These are phyloP conservation scores for Fragaria iinumae DNA, from an alignment of 306 rosid species.

Conservation along the genomic window DNA sequence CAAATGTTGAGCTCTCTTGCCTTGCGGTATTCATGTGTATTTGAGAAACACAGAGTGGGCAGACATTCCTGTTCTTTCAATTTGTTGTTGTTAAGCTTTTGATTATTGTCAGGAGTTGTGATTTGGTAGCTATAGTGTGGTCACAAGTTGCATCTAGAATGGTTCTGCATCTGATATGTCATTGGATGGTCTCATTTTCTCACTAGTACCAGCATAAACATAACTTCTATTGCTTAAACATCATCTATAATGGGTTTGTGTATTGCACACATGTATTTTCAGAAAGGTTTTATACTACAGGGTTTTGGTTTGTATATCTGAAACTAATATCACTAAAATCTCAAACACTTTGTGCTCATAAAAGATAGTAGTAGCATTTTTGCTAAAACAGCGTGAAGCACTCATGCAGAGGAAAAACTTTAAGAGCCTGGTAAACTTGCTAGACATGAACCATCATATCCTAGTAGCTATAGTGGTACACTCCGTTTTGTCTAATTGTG, in stretches of 20 bases:
- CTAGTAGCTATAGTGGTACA: not conserved
- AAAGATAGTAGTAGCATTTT: not conserved
- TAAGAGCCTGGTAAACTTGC: not conserved
- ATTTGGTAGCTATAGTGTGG: not conserved
- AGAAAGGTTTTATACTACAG: not conserved
- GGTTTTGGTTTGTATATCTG: not conserved
- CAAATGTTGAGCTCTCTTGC: constrained; percentile 8
- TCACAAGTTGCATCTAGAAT: not conserved
- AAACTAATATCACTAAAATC: not conserved
- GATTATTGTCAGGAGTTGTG: not conserved
- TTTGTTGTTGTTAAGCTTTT: not conserved
- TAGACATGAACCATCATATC: not conserved
- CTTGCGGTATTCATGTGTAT: not conserved
- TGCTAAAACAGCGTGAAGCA: not conserved
- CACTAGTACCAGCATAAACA: not conserved
- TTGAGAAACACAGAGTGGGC: not conserved
- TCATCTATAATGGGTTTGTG: not conserved
- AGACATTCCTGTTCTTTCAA: not conserved
- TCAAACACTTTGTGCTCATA: not conserved
- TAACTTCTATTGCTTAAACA: not conserved
- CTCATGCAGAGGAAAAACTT: not conserved
- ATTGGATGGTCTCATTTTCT: not conserved
- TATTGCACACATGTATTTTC: not conserved
- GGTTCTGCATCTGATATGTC: not conserved
- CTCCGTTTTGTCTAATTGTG: not conserved